Percentiles rank a stretch among this genome's conserved stretches.
Conservation (phyloP, 1,139 yeast species). For the Wickerhamomyces sp. region DNA sequence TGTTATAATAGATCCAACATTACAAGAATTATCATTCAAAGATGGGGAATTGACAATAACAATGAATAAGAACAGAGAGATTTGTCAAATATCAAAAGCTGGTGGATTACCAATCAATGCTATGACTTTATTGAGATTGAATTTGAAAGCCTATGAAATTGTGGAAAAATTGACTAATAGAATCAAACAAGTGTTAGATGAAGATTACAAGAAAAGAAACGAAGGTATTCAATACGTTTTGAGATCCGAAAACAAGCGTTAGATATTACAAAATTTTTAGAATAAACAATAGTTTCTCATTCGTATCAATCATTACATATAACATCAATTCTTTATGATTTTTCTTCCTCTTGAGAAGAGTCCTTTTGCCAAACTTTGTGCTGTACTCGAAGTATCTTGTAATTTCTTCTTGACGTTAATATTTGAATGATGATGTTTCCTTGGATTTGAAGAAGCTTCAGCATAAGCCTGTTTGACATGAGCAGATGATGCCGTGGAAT, state of each 20-base stretch:
- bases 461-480: constrained; percentile 25
- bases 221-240: constrained; percentile 21
- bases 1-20: constrained; percentile 69
- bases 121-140: constrained; percentile 59
- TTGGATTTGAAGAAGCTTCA: constrained; percentile 15
- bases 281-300: not conserved
- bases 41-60: constrained; percentile 84
- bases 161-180: constrained; percentile 63
- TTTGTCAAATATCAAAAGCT: constrained; percentile 83
- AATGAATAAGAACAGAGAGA: constrained; percentile 80
- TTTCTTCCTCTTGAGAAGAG: constrained; percentile 25
- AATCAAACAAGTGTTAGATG: constrained; percentile 46
- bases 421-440: constrained; percentile 17
- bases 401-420: constrained; percentile 20
- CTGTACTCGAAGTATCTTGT: constrained; percentile 23
- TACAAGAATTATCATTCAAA: constrained; percentile 70
- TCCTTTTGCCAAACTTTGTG: constrained; percentile 25
- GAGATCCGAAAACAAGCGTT: constrained; percentile 22
- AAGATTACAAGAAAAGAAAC: constrained; percentile 41
- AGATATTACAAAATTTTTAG: not conserved
- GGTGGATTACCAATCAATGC: constrained; percentile 91
- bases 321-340: constrained; percentile 18
- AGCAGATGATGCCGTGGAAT: constrained; percentile 13
- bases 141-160: constrained; percentile 57
- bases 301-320: not conserved